phyloP scores from a whole-genome alignment of 169 alveolate genomes.

The Cryptosporidium viatorum region DNA sequence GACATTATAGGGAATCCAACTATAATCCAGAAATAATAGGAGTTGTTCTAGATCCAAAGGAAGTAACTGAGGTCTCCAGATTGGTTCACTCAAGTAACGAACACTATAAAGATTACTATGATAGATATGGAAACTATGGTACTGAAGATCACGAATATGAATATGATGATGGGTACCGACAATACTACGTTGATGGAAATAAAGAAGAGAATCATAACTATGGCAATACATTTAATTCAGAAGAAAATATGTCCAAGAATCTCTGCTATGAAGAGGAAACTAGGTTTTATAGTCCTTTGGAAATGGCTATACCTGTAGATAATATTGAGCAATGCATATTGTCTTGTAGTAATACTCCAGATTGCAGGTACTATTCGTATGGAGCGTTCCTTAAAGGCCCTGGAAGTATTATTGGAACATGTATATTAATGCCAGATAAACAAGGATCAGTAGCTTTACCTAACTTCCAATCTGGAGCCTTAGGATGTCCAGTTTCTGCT shows the following conservation, averaged over 20 bases:
- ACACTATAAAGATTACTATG: neutral
- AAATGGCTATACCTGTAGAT: conserved; percentile 71
- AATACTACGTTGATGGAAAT: neutral
- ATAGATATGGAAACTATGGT: neutral
- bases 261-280: conserved; percentile 71
- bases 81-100: conserved; percentile 47
- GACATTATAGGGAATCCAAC: neutral
- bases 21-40: conserved; percentile 69
- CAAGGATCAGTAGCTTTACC: conserved; percentile 68
- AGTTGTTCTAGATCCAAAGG: conserved; percentile 60
- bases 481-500: conserved; percentile 74
- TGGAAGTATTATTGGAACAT: conserved; percentile 32
- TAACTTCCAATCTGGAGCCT: conserved; percentile 61
- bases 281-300: conserved; percentile 63
- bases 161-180: conserved; percentile 3
- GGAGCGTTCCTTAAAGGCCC: conserved; percentile 73
- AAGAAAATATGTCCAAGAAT: neutral
- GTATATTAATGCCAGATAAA: conserved; percentile 72
- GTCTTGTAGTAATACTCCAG: conserved; percentile 72
- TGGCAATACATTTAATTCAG: neutral
- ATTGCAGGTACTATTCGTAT: conserved; percentile 59
- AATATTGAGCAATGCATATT: conserved; percentile 64
- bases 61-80: conserved; percentile 56
- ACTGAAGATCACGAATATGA: neutral
- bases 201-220: neutral